Evolutionary conservation across 495 filamentous ascomycete genomes (phyloP).

Genomic region (Penicillium tannophilum): DNA sequence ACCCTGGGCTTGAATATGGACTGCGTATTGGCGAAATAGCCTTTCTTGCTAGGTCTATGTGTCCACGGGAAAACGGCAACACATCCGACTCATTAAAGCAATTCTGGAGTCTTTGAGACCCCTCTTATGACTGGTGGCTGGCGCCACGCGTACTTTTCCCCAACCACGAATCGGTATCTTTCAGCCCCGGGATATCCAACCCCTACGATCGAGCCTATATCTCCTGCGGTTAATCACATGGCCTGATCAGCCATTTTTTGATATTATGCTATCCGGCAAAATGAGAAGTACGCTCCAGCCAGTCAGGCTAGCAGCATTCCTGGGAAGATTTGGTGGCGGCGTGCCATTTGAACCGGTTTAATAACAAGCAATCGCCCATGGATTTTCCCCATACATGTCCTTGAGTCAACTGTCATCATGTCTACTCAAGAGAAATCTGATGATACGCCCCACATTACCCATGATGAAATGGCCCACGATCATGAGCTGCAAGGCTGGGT

Average conservation of each 20-base stretch:
- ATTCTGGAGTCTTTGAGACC: neutral
- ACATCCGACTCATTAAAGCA: neutral
- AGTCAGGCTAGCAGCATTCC: neutral
- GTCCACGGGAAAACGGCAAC: neutral
- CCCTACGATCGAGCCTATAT: neutral
- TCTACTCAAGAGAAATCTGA: neutral
- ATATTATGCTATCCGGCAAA: constrained; percentile 5
- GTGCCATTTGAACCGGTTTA: neutral
- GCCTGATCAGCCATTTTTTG: no score
- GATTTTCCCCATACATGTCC: neutral
- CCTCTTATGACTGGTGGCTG: neutral
- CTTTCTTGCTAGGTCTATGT: no score
- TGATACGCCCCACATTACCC: neutral
- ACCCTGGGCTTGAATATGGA: no score
- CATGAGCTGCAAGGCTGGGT: neutral
- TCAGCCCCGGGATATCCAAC: neutral
- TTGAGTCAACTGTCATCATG: neutral
- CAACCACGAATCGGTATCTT: neutral
- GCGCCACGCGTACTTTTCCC: neutral
- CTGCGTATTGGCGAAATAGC: no score
- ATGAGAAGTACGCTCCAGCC: neutral
- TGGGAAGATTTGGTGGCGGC: neutral
- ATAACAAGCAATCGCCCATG: neutral
- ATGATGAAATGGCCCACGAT: neutral
- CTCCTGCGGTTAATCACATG: neutral